phyloP scores from a whole-genome alignment of 345 rosid genomes.

The Murraya paniculata region DNA sequence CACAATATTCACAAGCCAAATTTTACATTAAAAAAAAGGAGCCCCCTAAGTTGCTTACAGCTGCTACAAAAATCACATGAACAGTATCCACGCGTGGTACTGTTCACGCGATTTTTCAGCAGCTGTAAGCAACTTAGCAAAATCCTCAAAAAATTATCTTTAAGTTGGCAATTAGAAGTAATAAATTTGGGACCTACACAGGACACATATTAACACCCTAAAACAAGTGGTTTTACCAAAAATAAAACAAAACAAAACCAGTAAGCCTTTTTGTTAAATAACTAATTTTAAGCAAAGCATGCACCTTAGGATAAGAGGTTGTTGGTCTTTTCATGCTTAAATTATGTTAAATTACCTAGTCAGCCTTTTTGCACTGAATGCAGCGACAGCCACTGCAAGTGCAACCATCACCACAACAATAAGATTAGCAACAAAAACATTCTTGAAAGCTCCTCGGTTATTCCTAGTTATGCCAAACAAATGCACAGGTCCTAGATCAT shows the following conservation, averaged over 20 bases:
- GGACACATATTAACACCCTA: neutral
- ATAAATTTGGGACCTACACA: neutral
- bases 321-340: neutral
- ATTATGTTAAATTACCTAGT: neutral
- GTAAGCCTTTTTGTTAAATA: neutral
- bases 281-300: neutral
- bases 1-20: neutral
- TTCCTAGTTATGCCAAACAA: neutral
- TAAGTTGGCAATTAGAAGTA: neutral
- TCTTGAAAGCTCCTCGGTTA: neutral
- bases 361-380: neutral
- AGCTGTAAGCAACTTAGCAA: too few relatives aligned
- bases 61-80: too few relatives aligned
- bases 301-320: neutral
- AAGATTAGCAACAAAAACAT: neutral
- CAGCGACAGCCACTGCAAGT: neutral
- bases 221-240: neutral
- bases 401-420: neutral
- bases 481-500: neutral
- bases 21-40: neutral
- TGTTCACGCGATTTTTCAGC: too few relatives aligned
- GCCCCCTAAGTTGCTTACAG: too few relatives aligned
- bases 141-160: neutral
- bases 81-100: too few relatives aligned
- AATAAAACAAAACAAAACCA: neutral